Base-by-base conservation (phyloP, 345 rosid species). In the Gossypium ekmanianum region DNA sequence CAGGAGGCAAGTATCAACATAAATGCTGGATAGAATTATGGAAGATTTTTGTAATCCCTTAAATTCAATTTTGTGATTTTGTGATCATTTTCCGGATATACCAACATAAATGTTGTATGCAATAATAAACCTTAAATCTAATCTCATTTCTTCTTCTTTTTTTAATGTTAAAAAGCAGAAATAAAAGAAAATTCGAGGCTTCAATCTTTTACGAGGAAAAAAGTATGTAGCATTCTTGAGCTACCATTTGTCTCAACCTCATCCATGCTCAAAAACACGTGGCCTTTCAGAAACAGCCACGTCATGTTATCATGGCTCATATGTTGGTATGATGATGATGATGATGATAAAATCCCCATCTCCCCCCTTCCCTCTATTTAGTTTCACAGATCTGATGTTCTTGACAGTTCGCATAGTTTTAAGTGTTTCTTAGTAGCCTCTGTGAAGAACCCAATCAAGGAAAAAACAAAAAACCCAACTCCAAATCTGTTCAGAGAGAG, bases 231-330 rank as follows among this genome's bases (percentile, higher is more conserved):
- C 76, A 41, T 65, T 78, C 56, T 50, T 79, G 57, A 39, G 76
- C 20, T 67, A 74, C 72, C 88, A 74, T 73, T 58, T 85, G 84
- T 82, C 81, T 61, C 55, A 24, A 62, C 64, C 68, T 34, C 34
- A 43, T 68, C 75, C 65, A 76, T 71, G 39, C 77, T 61, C 17
- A 29, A 6, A n/a, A 66, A 80, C 86, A 85, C 80, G 91, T 85
- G 86, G 79, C 86, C 43, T 80, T 55, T 71, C 11, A 11, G 0
- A 22, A 57, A 22, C 24, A 22, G 34, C 63, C 63, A 58, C 63
- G 63, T 77, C 66, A 70, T 69, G 71, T 20, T 20, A 4, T 63
- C 26, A 61, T 59, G 63, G 4, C n/a, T 59, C 61, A 57, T 22
- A 27, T 20, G 61, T 57, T 29, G 1, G 61, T 20, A n/a, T n/a